A percentile compares a stretch with the other conserved stretches of the same genome.
Conservation (phyloP, 1,139 yeast genomes). For the Kodamaea alishanica region DNA sequence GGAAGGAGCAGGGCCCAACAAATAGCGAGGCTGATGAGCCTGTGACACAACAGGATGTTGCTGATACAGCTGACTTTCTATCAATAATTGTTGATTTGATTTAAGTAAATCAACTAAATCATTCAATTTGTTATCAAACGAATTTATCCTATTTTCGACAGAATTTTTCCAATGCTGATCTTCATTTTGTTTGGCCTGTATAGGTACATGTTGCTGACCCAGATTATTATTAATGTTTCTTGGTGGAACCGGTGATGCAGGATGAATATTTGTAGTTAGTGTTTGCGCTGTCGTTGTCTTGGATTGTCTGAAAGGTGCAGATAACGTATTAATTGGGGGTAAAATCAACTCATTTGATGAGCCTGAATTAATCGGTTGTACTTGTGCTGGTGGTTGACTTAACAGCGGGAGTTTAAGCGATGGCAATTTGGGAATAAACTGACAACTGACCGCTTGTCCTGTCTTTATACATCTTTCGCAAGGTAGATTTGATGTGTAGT, state of each 20-base stretch:
- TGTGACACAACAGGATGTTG: not conserved
- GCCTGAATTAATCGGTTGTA: not conserved
- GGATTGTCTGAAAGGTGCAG: not conserved
- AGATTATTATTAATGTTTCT: too few relatives aligned
- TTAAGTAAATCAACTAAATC: conserved; percentile 38
- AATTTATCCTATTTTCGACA: conserved; percentile 43
- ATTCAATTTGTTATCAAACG: conserved; percentile 47
- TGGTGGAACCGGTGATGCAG: too few relatives aligned
- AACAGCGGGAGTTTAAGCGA: conserved; percentile 37
- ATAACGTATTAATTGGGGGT: not conserved
- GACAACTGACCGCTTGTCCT: conserved; percentile 47
- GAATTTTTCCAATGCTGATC: conserved; percentile 35
- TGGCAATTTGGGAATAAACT: conserved; percentile 55
- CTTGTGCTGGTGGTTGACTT: conserved; percentile 7
- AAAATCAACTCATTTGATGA: conserved; percentile 3
- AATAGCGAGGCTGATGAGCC: too few relatives aligned
- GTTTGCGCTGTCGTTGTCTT: too few relatives aligned
- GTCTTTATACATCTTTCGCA: conserved; percentile 57
- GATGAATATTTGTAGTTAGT: too few relatives aligned
- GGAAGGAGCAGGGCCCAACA: too few relatives aligned
- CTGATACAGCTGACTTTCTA: conserved; percentile 19
- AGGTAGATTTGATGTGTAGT: conserved; percentile 43
- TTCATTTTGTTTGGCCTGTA: not conserved
- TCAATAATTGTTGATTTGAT: conserved; percentile 28
- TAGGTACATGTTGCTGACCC: too few relatives aligned